Percentiles rank a stretch among this genome's conserved stretches.
phyloP scores from a whole-genome alignment of 179 eudicot genomes.

The Vitellaria paradoxa region DNA sequence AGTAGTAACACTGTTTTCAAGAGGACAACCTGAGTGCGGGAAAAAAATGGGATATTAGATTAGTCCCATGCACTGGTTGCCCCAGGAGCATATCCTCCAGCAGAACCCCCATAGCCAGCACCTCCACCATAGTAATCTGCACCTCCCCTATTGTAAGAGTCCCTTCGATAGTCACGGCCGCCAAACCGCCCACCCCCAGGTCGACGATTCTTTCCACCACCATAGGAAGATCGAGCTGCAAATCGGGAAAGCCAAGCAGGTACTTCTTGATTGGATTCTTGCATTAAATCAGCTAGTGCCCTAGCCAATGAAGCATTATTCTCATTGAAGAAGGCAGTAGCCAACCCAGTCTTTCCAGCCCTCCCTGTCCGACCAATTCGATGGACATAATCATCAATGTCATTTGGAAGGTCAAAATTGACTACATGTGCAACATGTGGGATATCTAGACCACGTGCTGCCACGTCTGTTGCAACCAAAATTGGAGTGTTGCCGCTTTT shows the following conservation, averaged over 20 bases:
- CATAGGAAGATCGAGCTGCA: constrained; percentile 64
- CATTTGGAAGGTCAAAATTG: constrained; percentile 94
- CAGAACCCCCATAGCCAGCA: constrained; percentile 31
- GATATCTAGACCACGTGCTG: constrained; percentile 96
- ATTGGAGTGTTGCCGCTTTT: constrained; percentile 91
- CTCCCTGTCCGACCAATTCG: constrained; percentile 97
- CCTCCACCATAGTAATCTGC: constrained; percentile 62
- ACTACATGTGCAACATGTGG: constrained; percentile 96
- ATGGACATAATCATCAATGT: constrained; percentile 95
- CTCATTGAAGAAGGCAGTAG: constrained; percentile 94
- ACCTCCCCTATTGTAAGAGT: constrained; percentile 50
- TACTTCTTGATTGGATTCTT: constrained; percentile 92
- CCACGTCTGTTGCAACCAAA: constrained; percentile 95
- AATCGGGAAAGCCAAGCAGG: constrained; percentile 90
- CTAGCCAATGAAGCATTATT: constrained; percentile 72
- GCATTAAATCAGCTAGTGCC: constrained; percentile 83
- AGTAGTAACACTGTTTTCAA: too few species aligned
- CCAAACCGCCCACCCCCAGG: constrained; percentile 61
- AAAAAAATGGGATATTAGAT: not conserved
- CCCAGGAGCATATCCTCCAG: constrained; percentile 36
- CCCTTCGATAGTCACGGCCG: constrained; percentile 87
- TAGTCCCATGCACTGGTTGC: constrained; percentile 53
- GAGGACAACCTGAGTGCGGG: too few species aligned
- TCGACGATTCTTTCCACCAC: constrained; percentile 53
- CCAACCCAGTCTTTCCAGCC: constrained; percentile 90